Conservation (phyloP, 257 asterid species). For the Eucommia ulmoides region DNA sequence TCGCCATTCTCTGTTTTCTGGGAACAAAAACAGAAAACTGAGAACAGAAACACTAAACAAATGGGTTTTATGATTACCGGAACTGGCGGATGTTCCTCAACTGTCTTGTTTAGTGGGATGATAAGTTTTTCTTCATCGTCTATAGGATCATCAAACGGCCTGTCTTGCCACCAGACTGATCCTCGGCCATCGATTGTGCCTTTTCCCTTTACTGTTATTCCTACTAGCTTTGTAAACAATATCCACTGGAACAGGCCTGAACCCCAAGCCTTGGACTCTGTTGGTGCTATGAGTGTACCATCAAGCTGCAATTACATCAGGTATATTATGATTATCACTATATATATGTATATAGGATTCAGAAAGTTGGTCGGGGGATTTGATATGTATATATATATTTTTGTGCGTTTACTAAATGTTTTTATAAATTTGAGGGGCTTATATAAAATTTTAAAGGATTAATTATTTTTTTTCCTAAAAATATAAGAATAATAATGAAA, state of each 20-base stretch:
- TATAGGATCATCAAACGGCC: conserved; percentile 7
- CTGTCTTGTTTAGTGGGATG: conserved; percentile 8
- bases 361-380: too few relatives aligned
- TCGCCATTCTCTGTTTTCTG: too few relatives aligned
- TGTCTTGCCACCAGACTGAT: conserved; percentile 7
- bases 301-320: conserved; percentile 3
- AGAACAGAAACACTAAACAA: too few relatives aligned
- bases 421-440: too few relatives aligned
- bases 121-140: conserved; percentile 8
- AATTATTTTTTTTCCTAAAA: too few relatives aligned
- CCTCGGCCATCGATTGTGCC: conserved; percentile 6
- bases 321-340: too few relatives aligned
- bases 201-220: conserved; percentile 6
- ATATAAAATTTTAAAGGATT: too few relatives aligned
- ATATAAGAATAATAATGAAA: too few relatives aligned
- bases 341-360: too few relatives aligned
- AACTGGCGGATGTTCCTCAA: conserved; percentile 1
- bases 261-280: conserved; percentile 9
- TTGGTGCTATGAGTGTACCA: conserved; percentile 7
- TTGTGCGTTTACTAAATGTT: too few relatives aligned
- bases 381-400: too few relatives aligned
- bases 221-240: conserved; percentile 5
- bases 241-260: conserved; percentile 8
- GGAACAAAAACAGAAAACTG: too few relatives aligned
- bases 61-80: conserved; percentile 3